A percentile compares a stretch with the other conserved stretches of the same genome.
Evolutionary conservation across 2,329 filamentous ascomycete genomes (phyloP).

Genomic region (Beauveria caledonica): DNA sequence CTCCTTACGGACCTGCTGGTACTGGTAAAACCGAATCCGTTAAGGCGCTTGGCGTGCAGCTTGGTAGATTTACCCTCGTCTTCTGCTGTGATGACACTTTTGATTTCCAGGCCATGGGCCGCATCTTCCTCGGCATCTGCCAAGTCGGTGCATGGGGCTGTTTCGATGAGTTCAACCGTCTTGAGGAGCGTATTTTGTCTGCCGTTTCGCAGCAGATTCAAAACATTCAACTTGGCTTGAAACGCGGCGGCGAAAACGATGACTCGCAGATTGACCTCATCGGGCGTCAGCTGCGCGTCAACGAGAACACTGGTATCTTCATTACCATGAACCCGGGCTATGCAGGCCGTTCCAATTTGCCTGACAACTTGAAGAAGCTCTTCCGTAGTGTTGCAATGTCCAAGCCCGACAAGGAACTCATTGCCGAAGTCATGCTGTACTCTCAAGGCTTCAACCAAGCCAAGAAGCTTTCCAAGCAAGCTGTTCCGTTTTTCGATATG

Average conservation of each 20-base stretch:
- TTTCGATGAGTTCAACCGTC: conserved; percentile 99
- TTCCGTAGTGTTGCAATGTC: conserved; percentile 99
- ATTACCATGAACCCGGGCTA: conserved; percentile 99
- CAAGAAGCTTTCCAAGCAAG: conserved; percentile 87
- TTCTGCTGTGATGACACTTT: conserved; percentile 99
- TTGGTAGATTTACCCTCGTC: conserved; percentile 94
- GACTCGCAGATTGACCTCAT: conserved; percentile 90
- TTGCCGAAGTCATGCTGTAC: conserved; percentile 99
- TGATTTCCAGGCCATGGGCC: conserved; percentile 98
- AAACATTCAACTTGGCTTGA: conserved; percentile 94
- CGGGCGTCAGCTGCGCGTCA: conserved; percentile 81
- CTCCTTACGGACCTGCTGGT: conserved; percentile 92
- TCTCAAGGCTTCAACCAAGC: conserved; percentile 98
- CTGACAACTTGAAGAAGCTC: conserved; percentile 98
- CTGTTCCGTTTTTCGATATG: conserved; percentile 95
- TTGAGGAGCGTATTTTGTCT: conserved; percentile 95
- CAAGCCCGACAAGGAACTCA: conserved; percentile 98
- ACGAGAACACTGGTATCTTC: conserved; percentile 93
- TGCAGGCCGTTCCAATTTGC: conserved; percentile 92
- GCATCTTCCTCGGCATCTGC: conserved; percentile 98
- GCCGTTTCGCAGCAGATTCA: conserved; percentile 99
- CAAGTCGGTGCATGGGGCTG: conserved; percentile 99
- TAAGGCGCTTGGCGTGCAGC: conserved; percentile 91
- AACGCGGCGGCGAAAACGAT: conserved; percentile 71
- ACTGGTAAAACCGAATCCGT: conserved; percentile 99